A percentile compares a stretch with the other conserved stretches of the same genome.
Evolutionary conservation across 2,329 filamentous ascomycete genomes (phyloP).

Genomic region (Aspergillus pseudotamarii): DNA sequence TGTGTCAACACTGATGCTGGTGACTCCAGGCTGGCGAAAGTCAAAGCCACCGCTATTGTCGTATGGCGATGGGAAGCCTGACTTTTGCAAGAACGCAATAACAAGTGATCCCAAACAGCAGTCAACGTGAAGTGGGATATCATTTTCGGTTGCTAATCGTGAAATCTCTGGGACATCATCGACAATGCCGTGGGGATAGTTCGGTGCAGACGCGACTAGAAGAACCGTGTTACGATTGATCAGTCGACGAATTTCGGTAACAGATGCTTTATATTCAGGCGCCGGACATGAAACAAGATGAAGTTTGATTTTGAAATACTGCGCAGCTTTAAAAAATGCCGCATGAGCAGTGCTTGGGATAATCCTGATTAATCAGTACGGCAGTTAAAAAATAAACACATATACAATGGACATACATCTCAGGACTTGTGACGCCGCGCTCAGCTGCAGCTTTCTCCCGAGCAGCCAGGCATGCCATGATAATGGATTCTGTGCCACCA

Average conservation of each 20-base stretch:
- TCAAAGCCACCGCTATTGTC: slow-evolving; percentile 64
- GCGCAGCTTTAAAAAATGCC: slow-evolving; percentile 95
- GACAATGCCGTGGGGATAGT: slow-evolving; percentile 97
- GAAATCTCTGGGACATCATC: slow-evolving; percentile 89
- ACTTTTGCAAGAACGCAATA: slow-evolving; percentile 84
- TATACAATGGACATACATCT: slow-evolving; percentile 68
- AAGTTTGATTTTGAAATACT: slow-evolving; percentile 96
- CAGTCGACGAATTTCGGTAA: slow-evolving; percentile 72
- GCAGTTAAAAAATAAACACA: slow-evolving; percentile 4
- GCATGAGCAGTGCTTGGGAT: slow-evolving; percentile 93
- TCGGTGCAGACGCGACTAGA: slow-evolving; percentile 91
- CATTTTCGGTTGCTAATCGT: slow-evolving; percentile 70
- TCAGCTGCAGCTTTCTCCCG: slow-evolving; percentile 86
- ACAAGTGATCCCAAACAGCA: slow-evolving; percentile 97
- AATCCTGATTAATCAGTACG: slow-evolving; percentile 61
- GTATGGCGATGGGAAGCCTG: slow-evolving; percentile 68
- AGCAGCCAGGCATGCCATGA: slow-evolving; percentile 91
- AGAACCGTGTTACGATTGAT: slow-evolving; percentile 94
- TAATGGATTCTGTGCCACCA: slow-evolving; percentile 92
- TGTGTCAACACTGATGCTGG: slow-evolving; percentile 93
- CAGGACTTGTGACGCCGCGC: slow-evolving; percentile 84
- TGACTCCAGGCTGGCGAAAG: slow-evolving; percentile 91
- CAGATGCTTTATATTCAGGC: slow-evolving; percentile 80
- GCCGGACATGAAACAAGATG: slow-evolving; percentile 86
- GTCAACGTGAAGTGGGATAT: slow-evolving; percentile 92